phyloP scores from a whole-genome alignment of 1,284 basidiomycete genomes.

The Rhodotorula sp. region DNA sequence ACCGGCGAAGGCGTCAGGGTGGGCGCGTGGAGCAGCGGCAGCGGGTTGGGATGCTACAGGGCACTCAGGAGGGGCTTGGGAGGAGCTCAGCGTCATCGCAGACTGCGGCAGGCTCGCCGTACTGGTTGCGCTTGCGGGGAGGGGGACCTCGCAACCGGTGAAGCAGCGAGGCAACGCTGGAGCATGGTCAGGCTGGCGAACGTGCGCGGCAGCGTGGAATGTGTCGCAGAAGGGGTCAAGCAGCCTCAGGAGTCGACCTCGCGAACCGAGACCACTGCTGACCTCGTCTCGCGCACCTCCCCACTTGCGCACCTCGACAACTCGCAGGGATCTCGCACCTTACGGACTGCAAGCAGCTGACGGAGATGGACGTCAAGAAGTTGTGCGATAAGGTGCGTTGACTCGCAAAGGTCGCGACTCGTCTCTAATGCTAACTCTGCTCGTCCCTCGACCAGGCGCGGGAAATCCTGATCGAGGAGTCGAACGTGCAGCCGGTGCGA shows the following conservation, averaged over 20 bases:
- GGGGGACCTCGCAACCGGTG: too few relatives aligned
- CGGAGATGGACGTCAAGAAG: slow-evolving; percentile 93
- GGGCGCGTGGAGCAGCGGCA: too few relatives aligned
- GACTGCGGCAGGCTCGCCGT: too few relatives aligned
- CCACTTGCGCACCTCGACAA: background rate
- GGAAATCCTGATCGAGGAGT: slow-evolving; percentile 96
- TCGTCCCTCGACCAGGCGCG: slow-evolving; percentile 64
- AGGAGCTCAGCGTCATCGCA: too few relatives aligned
- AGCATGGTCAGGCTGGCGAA: background rate
- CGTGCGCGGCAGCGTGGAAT: background rate
- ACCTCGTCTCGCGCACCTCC: background rate
- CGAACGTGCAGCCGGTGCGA: slow-evolving; percentile 94
- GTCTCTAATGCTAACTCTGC: background rate
- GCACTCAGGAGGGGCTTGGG: too few relatives aligned
- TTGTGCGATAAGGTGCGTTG: slow-evolving; percentile 92
- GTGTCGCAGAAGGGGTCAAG: too few relatives aligned
- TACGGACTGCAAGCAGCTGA: slow-evolving; percentile 95
- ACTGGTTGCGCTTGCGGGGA: too few relatives aligned
- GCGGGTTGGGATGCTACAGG: too few relatives aligned
- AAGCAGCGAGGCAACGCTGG: too few relatives aligned
- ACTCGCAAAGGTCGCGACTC: background rate
- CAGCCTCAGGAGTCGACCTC: background rate
- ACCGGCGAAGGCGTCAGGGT: too few relatives aligned
- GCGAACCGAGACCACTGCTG: background rate
- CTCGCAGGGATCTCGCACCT: slow-evolving; percentile 82